phyloP scores from a whole-genome alignment of 345 rosid species.

The Acer yangbiense region DNA sequence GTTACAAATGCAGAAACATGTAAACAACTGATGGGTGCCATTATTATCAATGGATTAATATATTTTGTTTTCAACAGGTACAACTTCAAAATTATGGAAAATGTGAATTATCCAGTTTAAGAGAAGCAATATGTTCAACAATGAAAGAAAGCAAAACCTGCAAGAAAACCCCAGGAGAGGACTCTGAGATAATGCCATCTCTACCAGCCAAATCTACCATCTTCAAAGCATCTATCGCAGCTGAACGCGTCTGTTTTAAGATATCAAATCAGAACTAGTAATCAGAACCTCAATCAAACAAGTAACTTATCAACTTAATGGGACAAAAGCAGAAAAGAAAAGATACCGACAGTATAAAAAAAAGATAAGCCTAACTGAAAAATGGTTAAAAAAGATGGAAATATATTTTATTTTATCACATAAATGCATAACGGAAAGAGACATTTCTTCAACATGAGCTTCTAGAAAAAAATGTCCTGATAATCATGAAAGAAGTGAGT shows the following conservation, averaged over 20 bases:
- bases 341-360: background rate
- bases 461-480: background rate
- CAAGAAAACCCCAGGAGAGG: constrained; percentile 85
- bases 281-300: constrained; percentile 20
- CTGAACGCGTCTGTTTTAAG: constrained; percentile 72
- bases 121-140: constrained; percentile 8
- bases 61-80: background rate
- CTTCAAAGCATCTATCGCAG: constrained; percentile 60
- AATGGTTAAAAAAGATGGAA: background rate
- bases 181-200: constrained; percentile 74
- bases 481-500: constrained; percentile 10
- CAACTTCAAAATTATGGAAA: constrained; percentile 8
- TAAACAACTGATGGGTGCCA: background rate
- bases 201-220: constrained; percentile 70
- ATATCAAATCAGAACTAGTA: constrained; percentile 25
- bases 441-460: background rate
- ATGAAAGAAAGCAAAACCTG: constrained; percentile 57
- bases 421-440: background rate
- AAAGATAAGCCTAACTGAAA: constrained; percentile 1
- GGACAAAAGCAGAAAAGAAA: background rate
- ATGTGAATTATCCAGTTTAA: background rate
- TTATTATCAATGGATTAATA: background rate
- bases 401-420: background rate
- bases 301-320: background rate
- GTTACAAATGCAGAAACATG: no score